Evolutionary conservation across 176 grass and related monocot species (phyloP).

Genomic region (Carex parvula): DNA sequence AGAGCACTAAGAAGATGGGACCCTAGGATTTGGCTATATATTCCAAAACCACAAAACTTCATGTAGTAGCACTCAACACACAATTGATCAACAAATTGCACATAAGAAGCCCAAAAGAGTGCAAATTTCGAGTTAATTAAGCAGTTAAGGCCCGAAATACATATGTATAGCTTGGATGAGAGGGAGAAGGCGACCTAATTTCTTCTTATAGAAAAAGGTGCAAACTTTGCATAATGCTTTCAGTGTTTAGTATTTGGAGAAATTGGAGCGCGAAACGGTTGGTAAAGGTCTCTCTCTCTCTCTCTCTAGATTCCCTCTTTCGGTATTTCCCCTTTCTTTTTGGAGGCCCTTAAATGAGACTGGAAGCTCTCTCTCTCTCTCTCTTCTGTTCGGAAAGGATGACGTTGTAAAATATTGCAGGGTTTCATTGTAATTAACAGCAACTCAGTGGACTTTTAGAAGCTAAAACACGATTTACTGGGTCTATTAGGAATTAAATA

Average conservation of each 20-base stretch:
- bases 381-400: slow-evolving; percentile 24
- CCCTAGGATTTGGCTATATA: not conserved
- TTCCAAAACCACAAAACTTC: not conserved
- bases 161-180: not conserved
- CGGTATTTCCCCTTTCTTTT: not conserved
- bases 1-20: not conserved
- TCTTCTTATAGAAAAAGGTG: slow-evolving; percentile 15
- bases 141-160: not conserved
- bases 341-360: not conserved
- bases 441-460: slow-evolving; percentile 7
- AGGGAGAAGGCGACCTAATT: not conserved
- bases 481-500: slow-evolving; percentile 34
- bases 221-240: slow-evolving; percentile 12
- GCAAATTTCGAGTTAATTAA: slow-evolving; percentile 2
- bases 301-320: slow-evolving; percentile 7
- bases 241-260: not conserved
- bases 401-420: slow-evolving; percentile 29
- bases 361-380: not conserved
- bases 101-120: not conserved
- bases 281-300: slow-evolving; percentile 15
- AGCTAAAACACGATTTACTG: slow-evolving; percentile 30
- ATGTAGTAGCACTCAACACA: not conserved
- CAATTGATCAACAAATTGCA: not conserved
- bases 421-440: slow-evolving; percentile 27
- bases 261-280: slow-evolving; percentile 21